Conservation (phyloP, 1,284 basidiomycete species). For the Fistulina hepatica region DNA sequence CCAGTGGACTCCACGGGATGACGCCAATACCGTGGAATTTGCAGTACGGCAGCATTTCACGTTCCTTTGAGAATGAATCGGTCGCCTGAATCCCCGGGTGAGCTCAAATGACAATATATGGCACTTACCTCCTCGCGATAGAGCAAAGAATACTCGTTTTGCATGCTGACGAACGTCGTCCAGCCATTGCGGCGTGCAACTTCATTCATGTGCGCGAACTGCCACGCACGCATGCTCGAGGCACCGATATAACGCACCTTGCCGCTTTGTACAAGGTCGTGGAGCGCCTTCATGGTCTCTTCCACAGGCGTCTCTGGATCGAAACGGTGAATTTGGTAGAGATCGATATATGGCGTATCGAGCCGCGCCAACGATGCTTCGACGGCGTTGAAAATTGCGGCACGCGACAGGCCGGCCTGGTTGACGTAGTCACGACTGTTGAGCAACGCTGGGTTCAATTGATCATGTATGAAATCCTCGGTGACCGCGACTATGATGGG, state of each 20-base stretch:
- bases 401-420: constrained; percentile 27
- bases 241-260: constrained; percentile 34
- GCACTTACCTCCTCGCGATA: constrained; percentile 30
- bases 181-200: constrained; percentile 23
- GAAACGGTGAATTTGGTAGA: constrained; percentile 32
- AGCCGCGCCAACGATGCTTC: constrained; percentile 28
- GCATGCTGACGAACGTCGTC: constrained; percentile 30
- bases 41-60: constrained; percentile 17
- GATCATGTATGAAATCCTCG: not conserved
- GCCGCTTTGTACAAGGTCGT: constrained; percentile 30
- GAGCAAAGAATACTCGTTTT: constrained; percentile 27
- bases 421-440: constrained; percentile 30
- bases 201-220: constrained; percentile 28
- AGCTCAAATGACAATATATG: too few relatives aligned
- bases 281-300: constrained; percentile 32
- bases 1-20: constrained; percentile 16
- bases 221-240: constrained; percentile 26
- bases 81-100: not conserved
- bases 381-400: constrained; percentile 29
- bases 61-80: constrained; percentile 10
- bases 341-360: constrained; percentile 34
- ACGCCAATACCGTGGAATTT: constrained; percentile 16
- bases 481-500: not conserved
- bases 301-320: constrained; percentile 25
- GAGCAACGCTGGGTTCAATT: constrained; percentile 4